Evolutionary conservation across 257 asterid genomes (phyloP), one percentile per base, ranked within the genome.

Genomic region (Gynochthodes officinalis): DNA sequence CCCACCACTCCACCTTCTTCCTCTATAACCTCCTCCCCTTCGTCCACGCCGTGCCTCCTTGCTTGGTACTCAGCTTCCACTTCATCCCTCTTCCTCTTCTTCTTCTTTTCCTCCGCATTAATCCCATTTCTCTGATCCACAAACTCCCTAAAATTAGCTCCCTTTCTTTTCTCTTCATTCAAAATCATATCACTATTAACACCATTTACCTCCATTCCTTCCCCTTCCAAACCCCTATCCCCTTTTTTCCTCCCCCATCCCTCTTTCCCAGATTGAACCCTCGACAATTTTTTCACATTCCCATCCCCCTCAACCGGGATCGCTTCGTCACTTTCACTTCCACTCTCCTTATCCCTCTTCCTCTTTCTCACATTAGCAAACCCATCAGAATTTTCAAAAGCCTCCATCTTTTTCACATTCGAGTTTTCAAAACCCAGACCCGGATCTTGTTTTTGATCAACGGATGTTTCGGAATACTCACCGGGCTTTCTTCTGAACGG

Each of bases 1-100:
- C 98, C 99, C 71, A 89, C 80, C 70, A 78, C 70, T 16, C 27
- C 74, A 30, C 69, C 75, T 21, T 21, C 73, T 58, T 57, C 83
- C 44, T 33, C 85, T 62, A 42, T 39, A 69, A 9, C 83, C 30
- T 49, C 82, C 69, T 54, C 83, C 68, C 67, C 69, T 30, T 72
- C 87, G 48, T 69, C 70, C 74, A 70, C 79, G 55, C 96, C 96
- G 65, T 91, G 88, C 76, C 57, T 75, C 75, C 60, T 87, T 12
- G 87, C 88, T 83, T 91, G 98, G 53, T 91, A 94, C 78, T 88
- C 95, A 21, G 88, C 85, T 82, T 95, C 99, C 64, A 95, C 82
- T 81, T 95, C 96, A 75, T 89, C 95, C 83, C 96, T 86, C 87
- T 90, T 95, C 89, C 98, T 86, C 95, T 95, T 93, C 68, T 85